These are phyloP conservation scores for Trichophaea hybrida DNA, from an alignment of 2,329 filamentous ascomycete species.

Conservation along the genomic window DNA sequence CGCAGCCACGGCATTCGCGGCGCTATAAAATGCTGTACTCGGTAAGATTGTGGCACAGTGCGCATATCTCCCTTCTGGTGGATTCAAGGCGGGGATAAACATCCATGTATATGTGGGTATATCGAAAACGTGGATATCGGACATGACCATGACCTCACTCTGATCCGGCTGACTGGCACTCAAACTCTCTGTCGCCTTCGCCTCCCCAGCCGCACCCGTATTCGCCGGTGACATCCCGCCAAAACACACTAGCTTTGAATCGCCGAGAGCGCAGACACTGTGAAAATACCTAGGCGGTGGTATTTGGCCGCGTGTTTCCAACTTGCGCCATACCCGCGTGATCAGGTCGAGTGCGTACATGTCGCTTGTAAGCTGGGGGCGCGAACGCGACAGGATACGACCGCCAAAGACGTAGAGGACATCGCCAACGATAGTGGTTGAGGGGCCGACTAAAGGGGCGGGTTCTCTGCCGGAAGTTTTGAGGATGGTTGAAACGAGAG, in stretches of 20 bases:
- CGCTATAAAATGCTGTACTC: slow-evolving; percentile 75
- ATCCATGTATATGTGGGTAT: slow-evolving; percentile 72
- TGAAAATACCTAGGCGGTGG: slow-evolving; percentile 93
- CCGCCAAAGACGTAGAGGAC: slow-evolving; percentile 96
- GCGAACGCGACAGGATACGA: slow-evolving; percentile 66
- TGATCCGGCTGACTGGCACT: slow-evolving; percentile 38
- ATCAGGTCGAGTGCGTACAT: slow-evolving; percentile 89
- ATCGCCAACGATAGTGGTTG: slow-evolving; percentile 86
- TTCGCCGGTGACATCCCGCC: slow-evolving; percentile 69
- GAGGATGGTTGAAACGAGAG: slow-evolving; percentile 54
- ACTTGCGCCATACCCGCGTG: slow-evolving; percentile 78
- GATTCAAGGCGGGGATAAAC: slow-evolving; percentile 61
- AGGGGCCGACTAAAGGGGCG: slow-evolving; percentile 80
- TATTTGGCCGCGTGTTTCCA: slow-evolving; percentile 70
- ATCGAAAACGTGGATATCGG: slow-evolving; percentile 92
- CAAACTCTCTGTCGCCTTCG: slow-evolving; percentile 1
- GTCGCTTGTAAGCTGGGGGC: slow-evolving; percentile 74
- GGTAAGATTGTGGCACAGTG: slow-evolving; percentile 89
- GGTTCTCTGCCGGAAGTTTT: slow-evolving; percentile 85
- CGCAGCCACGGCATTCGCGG: slow-evolving; percentile 40
- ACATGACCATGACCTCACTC: slow-evolving; percentile 90
- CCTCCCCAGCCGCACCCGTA: not conserved
- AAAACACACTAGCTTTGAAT: slow-evolving; percentile 94
- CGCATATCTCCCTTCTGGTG: slow-evolving; percentile 86
- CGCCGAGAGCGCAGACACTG: slow-evolving; percentile 82